These are phyloP conservation scores for Alternaria sp. DNA, from an alignment of 2,329 filamentous ascomycete species.

Conservation along the genomic window DNA sequence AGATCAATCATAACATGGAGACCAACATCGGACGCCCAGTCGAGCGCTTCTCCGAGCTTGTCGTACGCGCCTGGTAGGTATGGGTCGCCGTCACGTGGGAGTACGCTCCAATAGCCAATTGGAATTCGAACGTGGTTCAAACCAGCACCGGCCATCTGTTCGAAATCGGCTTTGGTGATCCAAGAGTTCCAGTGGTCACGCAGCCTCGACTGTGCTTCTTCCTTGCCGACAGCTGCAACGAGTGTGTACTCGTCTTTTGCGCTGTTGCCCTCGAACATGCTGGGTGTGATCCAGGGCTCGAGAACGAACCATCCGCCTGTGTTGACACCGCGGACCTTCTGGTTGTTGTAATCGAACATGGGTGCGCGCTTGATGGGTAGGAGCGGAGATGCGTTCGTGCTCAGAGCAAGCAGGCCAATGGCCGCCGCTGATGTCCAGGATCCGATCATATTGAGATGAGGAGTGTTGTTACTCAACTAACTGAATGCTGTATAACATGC, in stretches of 20 bases:
- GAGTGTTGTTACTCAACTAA: constrained; percentile 15
- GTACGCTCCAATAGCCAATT: constrained; percentile 69
- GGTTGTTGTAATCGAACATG: constrained; percentile 59
- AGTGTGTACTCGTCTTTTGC: constrained; percentile 66
- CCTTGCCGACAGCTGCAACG: constrained; percentile 56
- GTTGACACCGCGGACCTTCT: constrained; percentile 69
- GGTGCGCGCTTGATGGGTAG: constrained; percentile 39
- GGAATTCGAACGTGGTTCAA: constrained; percentile 71
- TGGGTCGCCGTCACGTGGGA: constrained; percentile 60
- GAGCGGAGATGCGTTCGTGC: constrained; percentile 39
- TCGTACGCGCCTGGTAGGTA: constrained; percentile 68
- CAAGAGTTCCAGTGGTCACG: constrained; percentile 65
- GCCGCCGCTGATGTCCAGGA: constrained; percentile 31
- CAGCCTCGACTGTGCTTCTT: constrained; percentile 56
- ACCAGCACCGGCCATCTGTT: constrained; percentile 61
- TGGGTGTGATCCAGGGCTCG: constrained; percentile 70
- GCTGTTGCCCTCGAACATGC: constrained; percentile 61
- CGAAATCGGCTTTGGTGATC: constrained; percentile 62
- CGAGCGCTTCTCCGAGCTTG: constrained; percentile 63
- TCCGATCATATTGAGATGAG: constrained; percentile 32
- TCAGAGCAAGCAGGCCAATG: constrained; percentile 39
- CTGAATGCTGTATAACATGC: constrained; percentile 15
- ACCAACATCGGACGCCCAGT: constrained; percentile 63
- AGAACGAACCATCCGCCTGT: constrained; percentile 70
- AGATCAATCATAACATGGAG: constrained; percentile 72